Percentiles rank a stretch among this genome's conserved stretches.
phyloP scores from a whole-genome alignment of 2,329 filamentous ascomycete species.

The Pseudogymnoascus sp. region DNA sequence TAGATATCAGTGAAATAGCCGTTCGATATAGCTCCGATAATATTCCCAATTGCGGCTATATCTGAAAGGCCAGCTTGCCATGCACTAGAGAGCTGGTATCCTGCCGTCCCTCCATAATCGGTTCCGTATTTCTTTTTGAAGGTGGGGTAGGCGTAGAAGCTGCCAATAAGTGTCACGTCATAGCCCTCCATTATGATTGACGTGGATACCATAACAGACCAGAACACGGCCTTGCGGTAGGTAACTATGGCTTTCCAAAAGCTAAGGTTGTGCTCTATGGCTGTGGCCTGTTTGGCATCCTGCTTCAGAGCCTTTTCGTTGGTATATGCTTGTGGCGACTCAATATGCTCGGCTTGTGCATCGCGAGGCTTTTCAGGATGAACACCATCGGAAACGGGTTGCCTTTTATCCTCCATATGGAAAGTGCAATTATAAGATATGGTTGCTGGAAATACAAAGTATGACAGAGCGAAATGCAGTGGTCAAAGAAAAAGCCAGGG shows the following conservation, averaged over 20 bases:
- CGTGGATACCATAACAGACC: slow-evolving; percentile 29
- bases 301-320: neutral
- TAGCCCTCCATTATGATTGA: slow-evolving; percentile 33
- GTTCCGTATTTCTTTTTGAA: slow-evolving; percentile 25
- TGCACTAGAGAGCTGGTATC: slow-evolving; percentile 31
- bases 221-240: slow-evolving; percentile 40
- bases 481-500: neutral
- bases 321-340: neutral
- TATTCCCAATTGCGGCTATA: slow-evolving; percentile 32
- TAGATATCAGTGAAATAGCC: slow-evolving; percentile 39
- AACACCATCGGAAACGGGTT: neutral
- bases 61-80: slow-evolving; percentile 37
- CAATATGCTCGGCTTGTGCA: neutral
- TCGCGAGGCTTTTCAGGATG: neutral
- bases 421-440: neutral
- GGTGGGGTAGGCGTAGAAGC: slow-evolving; percentile 27
- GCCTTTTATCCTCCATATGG: neutral
- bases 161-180: slow-evolving; percentile 28
- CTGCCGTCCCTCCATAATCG: slow-evolving; percentile 16
- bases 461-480: neutral
- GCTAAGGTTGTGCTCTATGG: slow-evolving; percentile 37
- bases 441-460: neutral
- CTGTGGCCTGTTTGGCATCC: slow-evolving; percentile 7
- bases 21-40: slow-evolving; percentile 34
- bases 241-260: slow-evolving; percentile 39